Evolutionary conservation across 2,329 filamentous ascomycete genomes (phyloP), one percentile per base, ranked within the genome.

Genomic region (Talaromyces atroroseus): DNA sequence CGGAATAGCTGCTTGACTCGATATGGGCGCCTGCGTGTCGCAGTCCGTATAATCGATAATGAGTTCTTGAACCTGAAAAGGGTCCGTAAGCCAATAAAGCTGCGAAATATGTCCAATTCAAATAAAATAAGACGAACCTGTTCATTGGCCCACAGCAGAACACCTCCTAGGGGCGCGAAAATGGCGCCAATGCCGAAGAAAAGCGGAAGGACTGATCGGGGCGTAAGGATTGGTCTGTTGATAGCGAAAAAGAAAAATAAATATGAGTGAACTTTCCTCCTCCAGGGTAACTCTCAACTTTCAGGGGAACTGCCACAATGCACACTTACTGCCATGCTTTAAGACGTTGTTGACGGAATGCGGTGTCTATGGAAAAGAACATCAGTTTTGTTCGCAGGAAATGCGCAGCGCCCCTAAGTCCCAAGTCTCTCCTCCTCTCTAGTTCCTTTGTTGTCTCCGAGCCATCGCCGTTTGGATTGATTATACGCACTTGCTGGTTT

Each of bases 271-370:
- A 18, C 10, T 8, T 8, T 10, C n/a, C n/a, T 21, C 20, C 18
- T 23, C 40, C n/a, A 21, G 20, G 11, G 36, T 44, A 38, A 64
- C 60, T 54, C 26, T n/a, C 34, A 45, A 20, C 46, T 51, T 46
- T 52, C 45, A n/a, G 54, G 14, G 24, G 44, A 53, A 54, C 57
- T 52, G 63, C 47, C n/a, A 11, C 14, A 6, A 14, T n/a, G 23
- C 26, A 40, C 51, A 54, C 90, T 75, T 80, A 95, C 88, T 99
- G 94, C 94, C 94, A 99, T 78, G 94, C 94, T 77, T 97, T 96
- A 74, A 99, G 77, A 70, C 94, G 86, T 76, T 99, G 94, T 72
- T 99, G 94, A 66, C 94, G 84, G 72, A 97, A 99, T 11, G 94
- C 94, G 58, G 92, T 97, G 77, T 97, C 90, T 95, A 68, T 56